Evolutionary conservation across 345 rosid genomes (phyloP).

Genomic region (Boechera divaricarpa): DNA sequence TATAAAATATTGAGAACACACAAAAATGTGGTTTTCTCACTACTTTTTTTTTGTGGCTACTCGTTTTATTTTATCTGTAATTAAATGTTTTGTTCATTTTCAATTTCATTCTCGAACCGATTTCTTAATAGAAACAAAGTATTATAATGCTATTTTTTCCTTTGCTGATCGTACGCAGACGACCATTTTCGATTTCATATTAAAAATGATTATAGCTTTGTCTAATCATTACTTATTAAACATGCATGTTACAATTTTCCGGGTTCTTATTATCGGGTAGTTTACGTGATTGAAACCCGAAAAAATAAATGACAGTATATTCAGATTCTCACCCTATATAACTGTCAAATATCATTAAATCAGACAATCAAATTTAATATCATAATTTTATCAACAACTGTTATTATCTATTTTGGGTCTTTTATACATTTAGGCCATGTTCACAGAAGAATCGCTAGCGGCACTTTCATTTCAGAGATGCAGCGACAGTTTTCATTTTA

Average conservation of each 20-base stretch:
- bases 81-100: conserved; percentile 8
- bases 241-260: not conserved
- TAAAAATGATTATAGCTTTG: not conserved
- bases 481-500: too few species aligned
- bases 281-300: not conserved
- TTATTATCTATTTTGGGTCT: too few species aligned
- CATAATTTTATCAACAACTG: not conserved
- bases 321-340: not conserved
- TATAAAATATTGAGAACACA: conserved; percentile 5
- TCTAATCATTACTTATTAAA: not conserved
- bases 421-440: too few species aligned
- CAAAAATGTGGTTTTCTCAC: not conserved
- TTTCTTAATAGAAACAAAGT: too few species aligned
- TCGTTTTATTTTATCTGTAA: conserved; percentile 10
- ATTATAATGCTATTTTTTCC: not conserved
- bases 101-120: not conserved
- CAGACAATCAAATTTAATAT: too few species aligned
- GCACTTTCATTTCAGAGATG: too few species aligned
- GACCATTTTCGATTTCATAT: not conserved
- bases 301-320: not conserved
- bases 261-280: not conserved
- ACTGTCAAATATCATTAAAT: too few species aligned
- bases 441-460: too few species aligned
- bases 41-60: not conserved
- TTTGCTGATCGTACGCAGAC: not conserved